Conservation (phyloP, 1,284 basidiomycete species). For the Fomitopsis palustris region DNA sequence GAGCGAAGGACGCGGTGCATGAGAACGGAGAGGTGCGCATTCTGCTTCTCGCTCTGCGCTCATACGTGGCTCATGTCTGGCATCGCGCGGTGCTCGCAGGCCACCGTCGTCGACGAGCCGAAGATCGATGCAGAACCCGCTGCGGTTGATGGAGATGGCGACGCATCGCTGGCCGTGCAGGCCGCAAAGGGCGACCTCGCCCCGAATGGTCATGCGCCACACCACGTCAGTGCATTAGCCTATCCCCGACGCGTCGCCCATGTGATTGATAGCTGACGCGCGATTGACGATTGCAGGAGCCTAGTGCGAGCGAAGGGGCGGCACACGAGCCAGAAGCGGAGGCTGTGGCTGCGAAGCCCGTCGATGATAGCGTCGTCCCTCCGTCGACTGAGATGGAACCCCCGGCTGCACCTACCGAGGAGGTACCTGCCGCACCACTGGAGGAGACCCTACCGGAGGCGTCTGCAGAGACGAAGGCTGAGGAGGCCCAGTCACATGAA, state of each 20-base stretch:
- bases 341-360: neutral
- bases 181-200: neutral
- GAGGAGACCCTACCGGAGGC: neutral
- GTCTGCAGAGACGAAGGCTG: neutral
- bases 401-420: neutral
- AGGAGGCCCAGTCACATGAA: neutral
- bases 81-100: neutral
- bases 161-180: conserved; percentile 1
- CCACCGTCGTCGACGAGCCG: neutral
- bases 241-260: neutral
- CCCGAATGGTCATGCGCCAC: conserved; percentile 1
- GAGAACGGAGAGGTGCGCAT: conserved; percentile 2
- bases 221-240: conserved; percentile 1
- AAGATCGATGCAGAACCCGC: neutral
- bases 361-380: neutral
- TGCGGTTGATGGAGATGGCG: neutral
- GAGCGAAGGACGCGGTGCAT: neutral
- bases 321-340: neutral
- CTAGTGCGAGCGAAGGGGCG: neutral
- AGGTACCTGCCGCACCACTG: neutral
- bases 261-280: conserved; percentile 3
- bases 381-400: neutral
- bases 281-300: neutral
- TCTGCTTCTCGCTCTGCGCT: neutral
- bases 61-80: neutral